phyloP scores from a whole-genome alignment of 768 basidiomycete species.

The Rhodotorula toruloides region DNA sequence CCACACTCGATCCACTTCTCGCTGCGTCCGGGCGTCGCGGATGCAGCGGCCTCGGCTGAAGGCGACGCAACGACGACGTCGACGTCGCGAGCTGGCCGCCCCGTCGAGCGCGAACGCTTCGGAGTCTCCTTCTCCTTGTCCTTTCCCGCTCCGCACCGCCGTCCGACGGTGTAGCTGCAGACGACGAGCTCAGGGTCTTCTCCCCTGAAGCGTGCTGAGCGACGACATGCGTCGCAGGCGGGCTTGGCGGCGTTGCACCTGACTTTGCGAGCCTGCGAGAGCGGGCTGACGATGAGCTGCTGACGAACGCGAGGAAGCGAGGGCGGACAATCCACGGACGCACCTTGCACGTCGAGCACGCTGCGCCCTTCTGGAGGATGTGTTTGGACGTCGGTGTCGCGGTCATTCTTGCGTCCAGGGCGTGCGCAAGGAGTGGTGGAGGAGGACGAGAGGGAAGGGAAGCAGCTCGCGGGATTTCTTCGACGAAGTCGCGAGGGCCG shows the following conservation, averaged over 20 bases:
- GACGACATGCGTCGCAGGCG: slow-evolving; percentile 3
- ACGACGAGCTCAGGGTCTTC: slow-evolving; percentile 6
- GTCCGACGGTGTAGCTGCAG: slow-evolving; percentile 7
- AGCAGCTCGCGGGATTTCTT: too few species aligned
- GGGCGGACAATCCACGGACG: not conserved
- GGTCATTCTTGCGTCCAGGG: not conserved
- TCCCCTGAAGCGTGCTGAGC: slow-evolving; percentile 11
- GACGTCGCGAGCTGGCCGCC: not conserved
- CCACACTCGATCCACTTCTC: not conserved
- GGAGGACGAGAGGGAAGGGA: not conserved
- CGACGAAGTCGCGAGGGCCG: too few species aligned
- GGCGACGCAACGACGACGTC: not conserved
- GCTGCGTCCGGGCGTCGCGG: not conserved
- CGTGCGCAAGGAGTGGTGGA: too few species aligned
- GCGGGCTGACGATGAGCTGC: not conserved
- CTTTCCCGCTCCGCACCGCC: not conserved
- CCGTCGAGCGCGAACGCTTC: not conserved
- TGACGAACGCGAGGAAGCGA: not conserved
- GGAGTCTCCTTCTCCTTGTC: not conserved
- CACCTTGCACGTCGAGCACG: slow-evolving; percentile 15
- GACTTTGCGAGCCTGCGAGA: slow-evolving; percentile 15
- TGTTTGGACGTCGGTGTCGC: not conserved
- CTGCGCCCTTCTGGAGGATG: slow-evolving; percentile 15
- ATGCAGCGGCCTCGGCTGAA: not conserved
- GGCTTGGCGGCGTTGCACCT: slow-evolving; percentile 20